Percentiles rank a stretch among this genome's conserved stretches.
Conservation (phyloP, 2,329 filamentous ascomycete species). For the Penicillium sp. region DNA sequence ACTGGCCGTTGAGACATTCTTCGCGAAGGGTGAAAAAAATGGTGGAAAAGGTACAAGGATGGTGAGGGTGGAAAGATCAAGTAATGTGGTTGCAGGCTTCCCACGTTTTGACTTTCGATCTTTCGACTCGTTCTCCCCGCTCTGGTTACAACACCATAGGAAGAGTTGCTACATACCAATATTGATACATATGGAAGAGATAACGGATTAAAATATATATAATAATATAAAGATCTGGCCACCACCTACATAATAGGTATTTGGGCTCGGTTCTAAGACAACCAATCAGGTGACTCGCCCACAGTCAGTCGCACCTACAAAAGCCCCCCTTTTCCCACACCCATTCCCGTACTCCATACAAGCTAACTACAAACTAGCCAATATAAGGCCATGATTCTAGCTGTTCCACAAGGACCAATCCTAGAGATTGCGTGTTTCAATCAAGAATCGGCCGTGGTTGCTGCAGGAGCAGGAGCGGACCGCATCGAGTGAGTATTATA, state of each 20-base stretch:
- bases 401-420: background rate
- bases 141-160: background rate
- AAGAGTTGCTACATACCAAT: background rate
- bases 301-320: background rate
- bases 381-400: background rate
- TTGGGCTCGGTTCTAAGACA: background rate
- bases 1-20: constrained; percentile 43
- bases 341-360: background rate
- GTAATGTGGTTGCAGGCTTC: background rate
- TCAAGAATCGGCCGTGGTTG: constrained; percentile 44
- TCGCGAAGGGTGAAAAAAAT: too few species aligned
- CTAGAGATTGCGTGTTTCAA: constrained; percentile 54
- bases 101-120: background rate
- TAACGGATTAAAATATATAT: background rate
- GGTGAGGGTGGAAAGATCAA: constrained; percentile 15
- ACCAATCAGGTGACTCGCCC: background rate
- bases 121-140: background rate
- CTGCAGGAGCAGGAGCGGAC: constrained; percentile 46
- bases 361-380: background rate
- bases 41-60: background rate
- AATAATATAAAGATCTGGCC: background rate
- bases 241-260: background rate
- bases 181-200: background rate
- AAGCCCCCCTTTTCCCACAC: background rate
- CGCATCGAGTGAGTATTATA: constrained; percentile 47